A percentile compares a stretch with the other conserved stretches of the same genome.
These are phyloP conservation scores for Serendipita sp. DNA, from an alignment of 1,284 basidiomycete genomes.

Conservation along the genomic window DNA sequence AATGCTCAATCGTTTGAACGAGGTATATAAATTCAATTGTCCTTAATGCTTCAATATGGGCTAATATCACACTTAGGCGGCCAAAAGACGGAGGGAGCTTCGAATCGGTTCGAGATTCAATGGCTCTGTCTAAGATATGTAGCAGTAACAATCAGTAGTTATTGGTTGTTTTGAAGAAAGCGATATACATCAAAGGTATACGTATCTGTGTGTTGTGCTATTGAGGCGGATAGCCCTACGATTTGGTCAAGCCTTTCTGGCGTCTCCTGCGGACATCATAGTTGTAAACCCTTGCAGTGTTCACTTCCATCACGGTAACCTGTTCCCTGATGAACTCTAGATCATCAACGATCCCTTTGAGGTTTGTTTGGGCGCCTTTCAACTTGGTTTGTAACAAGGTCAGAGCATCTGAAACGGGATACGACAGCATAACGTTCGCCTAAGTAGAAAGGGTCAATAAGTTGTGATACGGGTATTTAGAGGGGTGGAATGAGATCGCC, in stretches of 20 bases:
- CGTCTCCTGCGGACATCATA: constrained; percentile 83
- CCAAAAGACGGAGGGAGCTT: neutral
- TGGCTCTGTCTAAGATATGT: too few species aligned
- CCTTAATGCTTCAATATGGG: neutral
- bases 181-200: too few species aligned
- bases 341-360: constrained; percentile 70
- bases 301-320: constrained; percentile 95
- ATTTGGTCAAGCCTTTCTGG: constrained; percentile 22
- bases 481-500: constrained; percentile 22
- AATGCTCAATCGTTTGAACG: constrained; percentile 63
- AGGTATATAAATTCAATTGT: constrained; percentile 24
- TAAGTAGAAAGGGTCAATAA: constrained; percentile 20
- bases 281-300: constrained; percentile 92
- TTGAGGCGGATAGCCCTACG: neutral
- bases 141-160: too few species aligned
- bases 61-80: neutral
- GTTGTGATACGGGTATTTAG: neutral
- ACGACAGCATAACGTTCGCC: constrained; percentile 98
- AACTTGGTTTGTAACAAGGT: constrained; percentile 68
- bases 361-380: constrained; percentile 51
- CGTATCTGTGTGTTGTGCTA: neutral
- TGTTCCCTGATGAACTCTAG: constrained; percentile 91
- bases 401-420: constrained; percentile 73
- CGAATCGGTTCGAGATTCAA: neutral
- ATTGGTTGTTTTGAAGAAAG: too few species aligned